A percentile compares a stretch with the other conserved stretches of the same genome.
These are phyloP conservation scores for Pyricularia sp. DNA, from an alignment of 2,329 filamentous ascomycete genomes.

Conservation along the genomic window DNA sequence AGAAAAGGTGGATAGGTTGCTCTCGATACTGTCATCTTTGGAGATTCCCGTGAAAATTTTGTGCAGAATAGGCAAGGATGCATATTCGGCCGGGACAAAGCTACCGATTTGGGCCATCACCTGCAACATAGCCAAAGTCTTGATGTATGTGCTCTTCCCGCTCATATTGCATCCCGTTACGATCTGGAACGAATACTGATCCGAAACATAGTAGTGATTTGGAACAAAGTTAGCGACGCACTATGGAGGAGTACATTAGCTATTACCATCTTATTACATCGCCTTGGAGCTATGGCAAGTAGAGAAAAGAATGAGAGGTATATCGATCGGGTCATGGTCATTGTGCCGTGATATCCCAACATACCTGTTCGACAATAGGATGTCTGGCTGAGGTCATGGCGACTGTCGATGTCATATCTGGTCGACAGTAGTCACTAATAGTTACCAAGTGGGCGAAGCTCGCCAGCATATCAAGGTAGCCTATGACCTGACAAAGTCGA, in stretches of 20 bases:
- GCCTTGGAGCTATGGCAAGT: background rate
- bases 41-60: conserved; percentile 82
- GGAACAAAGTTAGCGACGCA: conserved; percentile 53
- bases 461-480: conserved; percentile 73
- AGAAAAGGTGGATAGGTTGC: conserved; percentile 86
- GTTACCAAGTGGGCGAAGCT: conserved; percentile 66
- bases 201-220: conserved; percentile 78
- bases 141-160: conserved; percentile 91
- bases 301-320: background rate
- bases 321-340: background rate
- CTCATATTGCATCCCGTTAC: conserved; percentile 98
- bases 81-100: conserved; percentile 79
- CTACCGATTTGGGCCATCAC: conserved; percentile 91
- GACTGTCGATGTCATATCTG: conserved; percentile 54
- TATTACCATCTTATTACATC: background rate
- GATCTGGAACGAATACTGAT: conserved; percentile 75
- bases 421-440: conserved; percentile 40
- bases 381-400: conserved; percentile 66
- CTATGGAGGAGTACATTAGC: background rate
- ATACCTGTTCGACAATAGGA: conserved; percentile 59
- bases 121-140: conserved; percentile 67
- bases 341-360: background rate
- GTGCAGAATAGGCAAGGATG: conserved; percentile 64
- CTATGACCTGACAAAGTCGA: conserved; percentile 73
- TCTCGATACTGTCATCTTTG: conserved; percentile 75